Conservation (phyloP, 1,139 yeast species). For the Sugiyamaella pinicola region DNA sequence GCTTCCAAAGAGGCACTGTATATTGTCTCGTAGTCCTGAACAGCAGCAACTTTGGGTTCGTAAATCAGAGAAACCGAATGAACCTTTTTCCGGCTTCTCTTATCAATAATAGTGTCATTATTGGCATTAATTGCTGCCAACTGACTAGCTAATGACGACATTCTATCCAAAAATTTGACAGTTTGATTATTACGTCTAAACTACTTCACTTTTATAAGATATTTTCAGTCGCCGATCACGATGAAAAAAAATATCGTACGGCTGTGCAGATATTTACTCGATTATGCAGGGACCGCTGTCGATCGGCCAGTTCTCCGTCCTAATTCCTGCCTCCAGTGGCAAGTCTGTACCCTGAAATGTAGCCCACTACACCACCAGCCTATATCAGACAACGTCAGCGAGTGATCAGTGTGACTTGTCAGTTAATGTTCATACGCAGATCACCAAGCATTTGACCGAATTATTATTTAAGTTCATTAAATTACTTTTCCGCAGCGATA, state of each 20-base stretch:
- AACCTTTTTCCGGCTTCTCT: constrained; percentile 80
- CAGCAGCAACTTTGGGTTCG: constrained; percentile 83
- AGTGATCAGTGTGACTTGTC: too few species aligned
- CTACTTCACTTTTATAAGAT: too few species aligned
- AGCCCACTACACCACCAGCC: too few species aligned
- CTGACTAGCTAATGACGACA: constrained; percentile 66
- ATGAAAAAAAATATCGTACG: constrained; percentile 4
- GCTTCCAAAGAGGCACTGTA: constrained; percentile 76
- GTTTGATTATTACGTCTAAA: too few species aligned
- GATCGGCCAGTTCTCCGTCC: background rate
- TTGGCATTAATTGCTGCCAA: constrained; percentile 69
- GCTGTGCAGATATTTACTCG: background rate
- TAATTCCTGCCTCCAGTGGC: too few species aligned
- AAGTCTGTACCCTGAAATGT: too few species aligned
- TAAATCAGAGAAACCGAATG: constrained; percentile 88
- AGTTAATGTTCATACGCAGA: too few species aligned
- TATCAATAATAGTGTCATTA: constrained; percentile 76
- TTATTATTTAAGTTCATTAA: too few species aligned
- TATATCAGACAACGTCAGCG: too few species aligned
- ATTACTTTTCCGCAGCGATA: too few species aligned
- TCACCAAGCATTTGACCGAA: too few species aligned
- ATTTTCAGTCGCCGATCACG: background rate
- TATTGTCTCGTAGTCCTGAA: constrained; percentile 88
- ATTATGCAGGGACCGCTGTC: constrained; percentile 8
- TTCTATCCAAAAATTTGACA: constrained; percentile 4